These are phyloP conservation scores for Staphylotrichum tortipilum DNA, from an alignment of 495 filamentous ascomycete species.

Conservation along the genomic window DNA sequence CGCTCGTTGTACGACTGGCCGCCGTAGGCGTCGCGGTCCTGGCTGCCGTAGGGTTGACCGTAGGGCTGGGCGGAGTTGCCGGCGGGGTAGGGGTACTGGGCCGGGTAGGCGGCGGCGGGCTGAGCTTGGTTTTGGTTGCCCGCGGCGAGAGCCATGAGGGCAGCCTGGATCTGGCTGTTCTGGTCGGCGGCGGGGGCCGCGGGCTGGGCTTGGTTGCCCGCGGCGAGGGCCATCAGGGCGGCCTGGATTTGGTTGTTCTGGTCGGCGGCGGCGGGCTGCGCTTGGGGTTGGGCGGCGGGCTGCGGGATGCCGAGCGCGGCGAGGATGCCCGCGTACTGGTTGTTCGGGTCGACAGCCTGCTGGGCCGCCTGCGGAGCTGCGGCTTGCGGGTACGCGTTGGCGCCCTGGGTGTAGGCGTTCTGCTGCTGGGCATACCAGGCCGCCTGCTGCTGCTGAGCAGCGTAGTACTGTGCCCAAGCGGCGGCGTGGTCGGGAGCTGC, in stretches of 20 bases:
- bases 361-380: slow-evolving; percentile 2
- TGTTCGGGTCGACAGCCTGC: slow-evolving; percentile 6
- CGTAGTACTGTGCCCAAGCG: slow-evolving; percentile 26
- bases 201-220: slow-evolving; percentile 8
- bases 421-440: slow-evolving; percentile 23
- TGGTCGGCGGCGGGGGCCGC: slow-evolving; percentile 9
- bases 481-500: slow-evolving; percentile 18
- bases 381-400: slow-evolving; percentile 15
- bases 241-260: slow-evolving; percentile 14
- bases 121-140: not conserved
- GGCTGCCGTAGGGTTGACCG: not conserved
- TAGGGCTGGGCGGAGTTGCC: not conserved
- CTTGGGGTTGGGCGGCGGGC: slow-evolving; percentile 11
- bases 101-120: not conserved
- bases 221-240: slow-evolving; percentile 14
- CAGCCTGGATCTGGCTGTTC: slow-evolving; percentile 14
- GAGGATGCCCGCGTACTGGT: slow-evolving; percentile 19
- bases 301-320: slow-evolving; percentile 14
- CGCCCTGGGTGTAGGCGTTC: slow-evolving; percentile 14
- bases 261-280: slow-evolving; percentile 5
- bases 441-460: slow-evolving; percentile 23
- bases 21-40: not conserved
- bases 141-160: slow-evolving; percentile 19
- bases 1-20: no score
- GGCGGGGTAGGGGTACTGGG: not conserved